These are phyloP conservation scores for Pichia sp. DNA, from an alignment of 1,139 yeast species.

Conservation along the genomic window DNA sequence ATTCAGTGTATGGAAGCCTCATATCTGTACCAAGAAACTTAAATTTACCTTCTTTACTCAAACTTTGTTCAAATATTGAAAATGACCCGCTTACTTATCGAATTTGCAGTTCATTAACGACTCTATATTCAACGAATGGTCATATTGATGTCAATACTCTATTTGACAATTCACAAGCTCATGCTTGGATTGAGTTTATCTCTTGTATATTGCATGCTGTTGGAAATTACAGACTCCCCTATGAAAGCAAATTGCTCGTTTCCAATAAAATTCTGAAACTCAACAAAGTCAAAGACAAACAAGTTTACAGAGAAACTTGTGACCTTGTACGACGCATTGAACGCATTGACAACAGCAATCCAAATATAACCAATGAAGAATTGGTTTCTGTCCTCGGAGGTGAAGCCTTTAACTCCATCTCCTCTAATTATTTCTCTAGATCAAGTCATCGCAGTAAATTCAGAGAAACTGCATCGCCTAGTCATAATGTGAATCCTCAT, in stretches of 20 bases:
- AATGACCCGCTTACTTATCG: conserved; percentile 44
- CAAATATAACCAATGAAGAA: conserved; percentile 7
- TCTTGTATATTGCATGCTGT: conserved; percentile 31
- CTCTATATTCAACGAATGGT: conserved; percentile 34
- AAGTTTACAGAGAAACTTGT: conserved; percentile 7
- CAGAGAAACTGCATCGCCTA: no score
- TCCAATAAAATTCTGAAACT: conserved; percentile 40
- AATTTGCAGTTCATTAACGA: conserved; percentile 35
- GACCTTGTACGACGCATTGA: conserved; percentile 11
- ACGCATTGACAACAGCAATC: not conserved
- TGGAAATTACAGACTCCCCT: conserved; percentile 22
- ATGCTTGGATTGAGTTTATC: conserved; percentile 31
- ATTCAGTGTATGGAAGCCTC: conserved; percentile 29
- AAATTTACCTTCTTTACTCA: conserved; percentile 33
- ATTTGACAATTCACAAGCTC: conserved; percentile 28
- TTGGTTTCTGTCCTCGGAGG: conserved; percentile 14
- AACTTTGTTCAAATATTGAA: conserved; percentile 42
- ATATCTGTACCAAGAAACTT: conserved; percentile 23
- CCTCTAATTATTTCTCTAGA: not conserved
- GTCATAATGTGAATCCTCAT: no score
- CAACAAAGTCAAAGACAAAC: conserved; percentile 20
- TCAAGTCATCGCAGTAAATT: no score
- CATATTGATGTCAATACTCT: conserved; percentile 32
- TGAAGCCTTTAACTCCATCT: conserved; percentile 10
- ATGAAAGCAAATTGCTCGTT: conserved; percentile 33